Evolutionary conservation across 352 stramenopile species (phyloP), one percentile per base, ranked within the genome.

Genomic region (Phytophthora citrophthora): DNA sequence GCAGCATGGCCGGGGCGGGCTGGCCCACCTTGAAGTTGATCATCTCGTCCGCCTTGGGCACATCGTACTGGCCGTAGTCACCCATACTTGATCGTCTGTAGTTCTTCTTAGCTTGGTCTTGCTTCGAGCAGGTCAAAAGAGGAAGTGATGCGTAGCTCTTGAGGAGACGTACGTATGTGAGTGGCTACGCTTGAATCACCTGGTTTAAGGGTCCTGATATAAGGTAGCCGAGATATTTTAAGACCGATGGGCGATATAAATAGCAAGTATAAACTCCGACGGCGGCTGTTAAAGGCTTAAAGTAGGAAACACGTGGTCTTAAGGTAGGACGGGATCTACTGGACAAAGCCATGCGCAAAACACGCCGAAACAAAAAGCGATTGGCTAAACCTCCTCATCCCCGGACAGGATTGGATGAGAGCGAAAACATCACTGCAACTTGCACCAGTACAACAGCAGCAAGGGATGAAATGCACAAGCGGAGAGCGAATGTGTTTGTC

Each of bases 11-110:
- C 8, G 69, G 27, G 5, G 89, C 87, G 3, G 89, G 89, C 72
- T 95, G 87, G 39, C 89, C 89, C 26, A 96, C 86, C 73, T 94
- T 94, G 77, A 96, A 96, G 84, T 96, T 96, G 67, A 96, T 93
- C 81, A 91, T 90, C 63, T 86, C 74, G 16, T 86, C 81, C 38
- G 82, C 81, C 75, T 75, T 83, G 20, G 86, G 86, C 64, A 94
- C 86, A 39, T 92, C 72, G 70, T 94, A 94, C 55, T 94, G 86
- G 34, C 83, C 86, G 70, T 93, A 94, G 65, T 94, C 86, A 54
- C 86, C 86, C 86, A 94, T 94, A 34, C 15, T 1, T 68, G 31
- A 23, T 11, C n/a, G 32, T 5, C 43, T 27, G 38, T 48, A 20
- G 36, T 41, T 41, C 8, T 38, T 61, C 20, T 43, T 48, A n/a